phyloP scores from a whole-genome alignment of 345 rosid species.

The Melaleuca alternifolia region DNA sequence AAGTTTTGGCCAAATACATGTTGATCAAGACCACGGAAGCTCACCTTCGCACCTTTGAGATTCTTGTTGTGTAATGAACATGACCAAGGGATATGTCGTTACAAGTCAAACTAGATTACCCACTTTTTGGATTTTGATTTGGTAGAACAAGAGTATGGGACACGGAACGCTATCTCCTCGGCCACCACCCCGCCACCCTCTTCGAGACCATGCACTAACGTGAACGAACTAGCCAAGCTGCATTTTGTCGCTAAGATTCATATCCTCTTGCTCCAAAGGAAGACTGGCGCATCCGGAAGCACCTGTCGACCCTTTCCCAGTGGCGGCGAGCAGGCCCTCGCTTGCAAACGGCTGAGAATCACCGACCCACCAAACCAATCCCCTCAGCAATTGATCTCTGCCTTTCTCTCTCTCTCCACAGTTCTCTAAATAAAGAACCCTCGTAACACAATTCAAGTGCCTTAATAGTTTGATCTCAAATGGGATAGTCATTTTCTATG shows the following conservation, averaged over 20 bases:
- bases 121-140: background rate
- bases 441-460: background rate
- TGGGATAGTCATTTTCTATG: background rate
- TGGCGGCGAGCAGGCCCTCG: background rate
- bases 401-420: background rate
- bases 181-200: background rate
- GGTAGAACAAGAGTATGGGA: background rate
- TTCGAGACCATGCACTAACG: background rate
- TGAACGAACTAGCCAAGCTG: background rate
- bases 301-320: background rate
- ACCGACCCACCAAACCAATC: background rate
- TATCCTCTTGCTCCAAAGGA: background rate
- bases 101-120: background rate
- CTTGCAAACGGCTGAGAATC: background rate
- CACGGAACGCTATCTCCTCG: background rate
- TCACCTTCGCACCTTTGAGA: background rate
- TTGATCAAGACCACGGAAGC: background rate
- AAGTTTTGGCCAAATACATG: conserved; percentile 24
- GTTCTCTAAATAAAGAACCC: background rate
- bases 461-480: background rate
- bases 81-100: background rate
- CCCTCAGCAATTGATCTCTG: background rate
- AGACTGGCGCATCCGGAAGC: background rate
- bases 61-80: background rate
- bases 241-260: background rate